Percentiles rank a stretch among this genome's conserved stretches.
Evolutionary conservation across 306 rosid genomes (phyloP).

Genomic region (Delonix regia): DNA sequence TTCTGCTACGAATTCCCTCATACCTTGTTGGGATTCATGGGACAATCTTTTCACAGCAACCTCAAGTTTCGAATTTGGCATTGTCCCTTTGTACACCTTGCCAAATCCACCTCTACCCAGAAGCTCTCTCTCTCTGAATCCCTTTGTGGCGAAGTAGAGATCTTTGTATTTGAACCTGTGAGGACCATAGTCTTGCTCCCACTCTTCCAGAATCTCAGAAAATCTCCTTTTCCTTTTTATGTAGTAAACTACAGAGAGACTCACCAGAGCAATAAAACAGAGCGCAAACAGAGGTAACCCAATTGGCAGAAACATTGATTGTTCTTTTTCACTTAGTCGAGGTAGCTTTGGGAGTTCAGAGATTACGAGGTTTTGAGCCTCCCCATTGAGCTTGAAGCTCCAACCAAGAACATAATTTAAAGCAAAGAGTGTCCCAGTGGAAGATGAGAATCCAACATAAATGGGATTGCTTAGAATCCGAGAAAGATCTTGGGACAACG

Average conservation of each 20-base stretch:
- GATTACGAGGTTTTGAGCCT: conserved; percentile 44
- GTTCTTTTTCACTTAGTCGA: not conserved
- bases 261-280: conserved; percentile 18
- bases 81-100: conserved; percentile 59
- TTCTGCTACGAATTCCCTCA: conserved; percentile 68
- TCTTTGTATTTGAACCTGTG: conserved; percentile 62
- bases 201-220: conserved; percentile 60
- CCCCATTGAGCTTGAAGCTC: conserved; percentile 64
- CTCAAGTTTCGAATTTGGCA: conserved; percentile 51
- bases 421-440: conserved; percentile 51
- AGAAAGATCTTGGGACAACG: conserved; percentile 54
- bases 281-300: conserved; percentile 39
- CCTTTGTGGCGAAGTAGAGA: conserved; percentile 61
- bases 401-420: conserved; percentile 65
- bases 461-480: conserved; percentile 38
- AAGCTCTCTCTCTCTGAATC: conserved; percentile 56
- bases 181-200: conserved; percentile 73
- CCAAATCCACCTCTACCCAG: conserved; percentile 81
- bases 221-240: conserved; percentile 40
- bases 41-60: conserved; percentile 71
- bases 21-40: conserved; percentile 72
- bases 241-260: conserved; percentile 26
- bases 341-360: conserved; percentile 58
- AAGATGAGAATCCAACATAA: conserved; percentile 72
- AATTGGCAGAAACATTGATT: conserved; percentile 5